A percentile compares a stretch with the other conserved stretches of the same genome.
phyloP scores from a whole-genome alignment of 257 asterid species.

The Nicotiana tabacum region DNA sequence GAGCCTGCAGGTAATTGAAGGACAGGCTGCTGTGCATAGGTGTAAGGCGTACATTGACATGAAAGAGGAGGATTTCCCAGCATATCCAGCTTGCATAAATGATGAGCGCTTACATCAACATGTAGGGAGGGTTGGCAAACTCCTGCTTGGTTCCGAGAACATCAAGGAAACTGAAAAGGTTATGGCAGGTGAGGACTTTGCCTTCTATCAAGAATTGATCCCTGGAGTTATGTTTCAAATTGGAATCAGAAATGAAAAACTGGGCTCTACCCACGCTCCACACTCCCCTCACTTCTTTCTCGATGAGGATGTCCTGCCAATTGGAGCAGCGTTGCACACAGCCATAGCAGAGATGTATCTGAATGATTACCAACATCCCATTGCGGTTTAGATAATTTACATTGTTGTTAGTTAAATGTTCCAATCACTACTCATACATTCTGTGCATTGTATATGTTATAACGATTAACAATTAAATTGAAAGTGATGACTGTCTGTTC shows the following conservation, averaged over 20 bases:
- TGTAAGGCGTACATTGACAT: conserved; percentile 52
- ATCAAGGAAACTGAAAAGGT: conserved; percentile 40
- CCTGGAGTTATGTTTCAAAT: conserved; percentile 62
- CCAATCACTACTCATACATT: not conserved
- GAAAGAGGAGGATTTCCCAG: conserved; percentile 45
- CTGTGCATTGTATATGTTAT: not conserved
- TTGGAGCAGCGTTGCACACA: conserved; percentile 60
- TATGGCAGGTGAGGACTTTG: conserved; percentile 86
- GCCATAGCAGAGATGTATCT: conserved; percentile 37
- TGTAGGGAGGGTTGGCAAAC: conserved; percentile 51
- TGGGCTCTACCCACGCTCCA: conserved; percentile 42
- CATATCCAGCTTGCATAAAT: conserved; percentile 65
- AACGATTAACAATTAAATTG: not conserved
- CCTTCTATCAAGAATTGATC: conserved; percentile 66
- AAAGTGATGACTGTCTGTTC: not conserved
- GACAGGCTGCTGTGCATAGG: conserved; percentile 58
- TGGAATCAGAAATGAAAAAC: conserved; percentile 58
- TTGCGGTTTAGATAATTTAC: not conserved
- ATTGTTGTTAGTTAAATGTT: not conserved
- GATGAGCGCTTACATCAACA: conserved; percentile 50
- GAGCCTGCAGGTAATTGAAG: conserved; percentile 54
- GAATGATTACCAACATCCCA: conserved; percentile 21
- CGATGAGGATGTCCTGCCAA: conserved; percentile 68
- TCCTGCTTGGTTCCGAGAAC: conserved; percentile 49
- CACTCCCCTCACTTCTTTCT: conserved; percentile 69